Evolutionary conservation across 805 yeast species (phyloP).

Genomic region (Candida verbasci): DNA sequence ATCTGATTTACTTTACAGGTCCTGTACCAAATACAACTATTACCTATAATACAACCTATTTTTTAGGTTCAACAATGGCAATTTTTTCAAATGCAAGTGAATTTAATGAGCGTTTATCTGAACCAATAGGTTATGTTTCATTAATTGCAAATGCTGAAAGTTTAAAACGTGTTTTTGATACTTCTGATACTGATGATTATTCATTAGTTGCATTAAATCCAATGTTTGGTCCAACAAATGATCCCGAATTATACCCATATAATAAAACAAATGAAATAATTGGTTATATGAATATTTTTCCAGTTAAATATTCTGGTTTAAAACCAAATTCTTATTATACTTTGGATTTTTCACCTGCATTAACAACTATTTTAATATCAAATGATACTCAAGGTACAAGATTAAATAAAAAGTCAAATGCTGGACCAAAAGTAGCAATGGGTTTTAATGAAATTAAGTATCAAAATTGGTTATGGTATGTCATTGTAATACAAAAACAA

Average conservation of each 20-base stretch:
- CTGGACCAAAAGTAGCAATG: slow-evolving; percentile 26
- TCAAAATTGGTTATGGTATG: slow-evolving; percentile 56
- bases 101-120: not conserved
- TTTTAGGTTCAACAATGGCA: slow-evolving; percentile 4
- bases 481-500: slow-evolving; percentile 62
- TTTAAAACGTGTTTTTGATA: not conserved
- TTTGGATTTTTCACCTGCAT: slow-evolving; percentile 23
- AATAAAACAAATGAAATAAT: slow-evolving; percentile 18
- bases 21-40: slow-evolving; percentile 1
- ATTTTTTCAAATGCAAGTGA: not conserved
- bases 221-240: not conserved
- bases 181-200: slow-evolving; percentile 1
- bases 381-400: slow-evolving; percentile 20
- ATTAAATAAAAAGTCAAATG: slow-evolving; percentile 17
- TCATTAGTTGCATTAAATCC: slow-evolving; percentile 1
- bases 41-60: not conserved
- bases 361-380: slow-evolving; percentile 20
- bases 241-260: not conserved
- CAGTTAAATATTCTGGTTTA: slow-evolving; percentile 12
- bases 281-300: slow-evolving; percentile 33
- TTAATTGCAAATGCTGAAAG: slow-evolving; percentile 2
- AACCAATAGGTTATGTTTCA: slow-evolving; percentile 3
- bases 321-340: slow-evolving; percentile 19
- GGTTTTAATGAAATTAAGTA: slow-evolving; percentile 31
- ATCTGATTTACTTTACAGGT: slow-evolving; percentile 2